Base-by-base conservation (phyloP, 495 filamentous ascomycete genomes). In the Apiosordaria backusii region DNA sequence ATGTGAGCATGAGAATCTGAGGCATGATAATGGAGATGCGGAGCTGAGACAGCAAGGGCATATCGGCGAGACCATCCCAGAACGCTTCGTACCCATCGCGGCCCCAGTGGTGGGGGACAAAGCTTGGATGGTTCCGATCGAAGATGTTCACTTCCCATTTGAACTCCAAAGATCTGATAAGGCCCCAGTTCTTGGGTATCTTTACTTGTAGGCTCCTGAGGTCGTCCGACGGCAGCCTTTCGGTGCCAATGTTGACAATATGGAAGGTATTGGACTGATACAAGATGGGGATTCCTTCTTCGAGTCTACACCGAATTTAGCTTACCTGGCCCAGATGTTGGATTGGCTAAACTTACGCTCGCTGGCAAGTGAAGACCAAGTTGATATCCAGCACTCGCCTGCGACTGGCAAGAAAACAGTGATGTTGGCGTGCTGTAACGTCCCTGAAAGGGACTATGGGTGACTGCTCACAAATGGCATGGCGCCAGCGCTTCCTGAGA, bases 51-150 rank as follows among this genome's bases (percentile, higher is more conserved):
- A 68, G 67, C 4, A 52, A 45, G 3, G 67, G 67, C 63, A 65
- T 65, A 5, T 68, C 67, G 4, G 67, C 63, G n/a, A 68, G 67
- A 19, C 62, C 58, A 26, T 68, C 67, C 67, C 67, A 68, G 4
- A 68, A 55, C 6, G 58, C 67, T 50, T 68, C 67, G 63, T 65
- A 65, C 19, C 54, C 63, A 24, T 65, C 67, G 24, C 67, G 62
- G 4, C 67, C 63, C 22, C 35, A 50, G 1, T 59, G 22, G 35
- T 68, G 67, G 4, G 67, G 67, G 9, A 68, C 63, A 52, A 65
- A 62, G 35, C 4, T 65, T 22, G 58, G 62, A 5, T 65, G 63
- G 59, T 68, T 62, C 52, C 67, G 9, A 21, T 68, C 63, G 45
- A 58, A 62, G 19, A 52, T 7, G 29, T 52, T 52, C 18, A 65